These are phyloP conservation scores for Elaphomyces granulatus DNA, from an alignment of 495 filamentous ascomycete genomes.

Conservation along the genomic window DNA sequence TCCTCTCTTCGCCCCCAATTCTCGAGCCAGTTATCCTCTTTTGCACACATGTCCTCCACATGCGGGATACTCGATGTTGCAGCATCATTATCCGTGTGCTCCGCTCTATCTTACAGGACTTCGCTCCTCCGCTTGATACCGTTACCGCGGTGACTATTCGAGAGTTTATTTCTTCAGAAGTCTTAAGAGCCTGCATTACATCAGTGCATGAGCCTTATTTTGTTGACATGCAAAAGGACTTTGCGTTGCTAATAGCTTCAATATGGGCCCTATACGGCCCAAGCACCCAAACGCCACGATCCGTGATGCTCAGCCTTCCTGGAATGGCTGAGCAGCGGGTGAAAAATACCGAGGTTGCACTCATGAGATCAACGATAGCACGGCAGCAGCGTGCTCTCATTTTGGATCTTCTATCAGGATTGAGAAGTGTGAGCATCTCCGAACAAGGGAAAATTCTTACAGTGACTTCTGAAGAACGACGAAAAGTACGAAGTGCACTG, in stretches of 20 bases:
- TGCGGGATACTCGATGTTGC: conserved; percentile 84
- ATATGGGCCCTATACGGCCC: conserved; percentile 63
- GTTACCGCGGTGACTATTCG: conserved; percentile 56
- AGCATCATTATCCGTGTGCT: conserved; percentile 72
- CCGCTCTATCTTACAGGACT: conserved; percentile 69
- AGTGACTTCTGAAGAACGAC: conserved; percentile 34
- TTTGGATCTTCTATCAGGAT: conserved; percentile 69
- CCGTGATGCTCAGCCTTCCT: conserved; percentile 42
- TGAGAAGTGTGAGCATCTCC: conserved; percentile 79
- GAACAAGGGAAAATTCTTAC: conserved; percentile 70
- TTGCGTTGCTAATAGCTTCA: conserved; percentile 73
- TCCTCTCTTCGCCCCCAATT: conserved; percentile 61
- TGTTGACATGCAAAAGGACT: conserved; percentile 87
- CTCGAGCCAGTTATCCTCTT: conserved; percentile 83
- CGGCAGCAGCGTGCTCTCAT: conserved; percentile 71
- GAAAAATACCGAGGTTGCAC: conserved; percentile 35
- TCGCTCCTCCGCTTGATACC: conserved; percentile 37
- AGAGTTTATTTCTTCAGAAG: conserved; percentile 79
- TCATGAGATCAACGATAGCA: conserved; percentile 45
- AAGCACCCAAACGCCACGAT: conserved; percentile 38
- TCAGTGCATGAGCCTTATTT: conserved; percentile 92
- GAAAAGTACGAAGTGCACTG: conserved; percentile 35
- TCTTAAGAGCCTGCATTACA: conserved; percentile 68
- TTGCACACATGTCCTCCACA: conserved; percentile 75
- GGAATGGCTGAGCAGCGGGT: conserved; percentile 36